A percentile compares a stretch with the other conserved stretches of the same genome.
Conservation (phyloP, 2,329 filamentous ascomycete genomes). For the Colletotrichum sp. region DNA sequence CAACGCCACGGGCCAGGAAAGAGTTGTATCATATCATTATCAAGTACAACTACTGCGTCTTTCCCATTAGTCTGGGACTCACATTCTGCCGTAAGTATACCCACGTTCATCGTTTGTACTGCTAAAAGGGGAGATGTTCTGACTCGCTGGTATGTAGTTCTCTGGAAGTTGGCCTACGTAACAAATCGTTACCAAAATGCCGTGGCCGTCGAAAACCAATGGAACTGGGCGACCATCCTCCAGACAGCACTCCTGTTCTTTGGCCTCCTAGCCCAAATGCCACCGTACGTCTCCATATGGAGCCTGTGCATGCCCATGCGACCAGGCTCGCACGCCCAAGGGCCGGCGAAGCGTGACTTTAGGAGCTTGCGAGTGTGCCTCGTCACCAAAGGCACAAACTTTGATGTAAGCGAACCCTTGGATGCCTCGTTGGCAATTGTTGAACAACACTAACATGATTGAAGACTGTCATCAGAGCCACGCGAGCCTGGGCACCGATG, state of each 20-base stretch:
- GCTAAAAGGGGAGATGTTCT: background rate
- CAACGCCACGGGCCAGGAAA: background rate
- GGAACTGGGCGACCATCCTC: background rate
- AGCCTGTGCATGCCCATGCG: background rate
- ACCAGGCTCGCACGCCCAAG: background rate
- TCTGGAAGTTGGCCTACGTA: background rate
- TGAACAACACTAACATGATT: background rate
- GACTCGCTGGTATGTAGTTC: background rate
- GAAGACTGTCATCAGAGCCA: background rate
- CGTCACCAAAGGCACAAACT: background rate
- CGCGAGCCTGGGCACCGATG: background rate
- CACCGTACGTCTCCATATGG: background rate
- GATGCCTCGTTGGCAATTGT: rapidly evolving
- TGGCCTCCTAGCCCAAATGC: background rate
- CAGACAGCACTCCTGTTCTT: background rate
- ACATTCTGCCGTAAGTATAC: background rate
- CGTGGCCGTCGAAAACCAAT: background rate
- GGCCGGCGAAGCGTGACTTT: background rate
- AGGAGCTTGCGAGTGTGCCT: background rate
- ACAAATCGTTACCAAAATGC: background rate
- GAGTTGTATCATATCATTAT: background rate
- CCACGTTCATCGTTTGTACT: background rate
- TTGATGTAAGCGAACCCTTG: background rate
- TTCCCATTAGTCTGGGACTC: background rate
- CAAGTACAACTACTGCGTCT: background rate